A percentile compares a stretch with the other conserved stretches of the same genome.
phyloP scores from a whole-genome alignment of 345 rosid species.

The Toxicodendron radicans region DNA sequence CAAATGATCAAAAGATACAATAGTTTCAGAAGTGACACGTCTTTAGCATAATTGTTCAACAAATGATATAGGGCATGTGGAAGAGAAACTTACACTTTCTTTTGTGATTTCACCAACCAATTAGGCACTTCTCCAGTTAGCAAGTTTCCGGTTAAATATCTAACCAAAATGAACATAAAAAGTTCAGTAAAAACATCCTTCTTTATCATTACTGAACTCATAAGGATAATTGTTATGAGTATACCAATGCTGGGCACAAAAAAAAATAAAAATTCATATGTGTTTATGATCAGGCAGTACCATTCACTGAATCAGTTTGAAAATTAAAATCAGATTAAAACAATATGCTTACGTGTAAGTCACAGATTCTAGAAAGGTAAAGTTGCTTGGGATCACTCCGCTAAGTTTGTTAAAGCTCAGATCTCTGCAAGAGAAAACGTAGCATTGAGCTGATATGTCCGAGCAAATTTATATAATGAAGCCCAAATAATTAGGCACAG shows the following conservation, averaged over 20 bases:
- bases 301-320: too few species aligned
- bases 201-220: too few species aligned
- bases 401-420: constrained; percentile 48
- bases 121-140: constrained; percentile 32
- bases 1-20: too few species aligned
- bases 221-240: too few species aligned
- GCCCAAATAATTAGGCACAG: too few species aligned
- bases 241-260: too few species aligned
- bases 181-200: neutral
- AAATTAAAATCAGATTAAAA: neutral
- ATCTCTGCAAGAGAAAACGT: constrained; percentile 31
- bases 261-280: too few species aligned
- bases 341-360: constrained; percentile 15
- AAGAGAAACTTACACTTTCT: constrained; percentile 11
- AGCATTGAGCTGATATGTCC: neutral
- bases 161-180: neutral
- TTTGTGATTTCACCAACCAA: constrained; percentile 22
- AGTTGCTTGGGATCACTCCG: constrained; percentile 32
- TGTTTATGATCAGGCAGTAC: too few species aligned
- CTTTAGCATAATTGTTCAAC: neutral
- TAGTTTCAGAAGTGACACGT: neutral
- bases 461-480: neutral
- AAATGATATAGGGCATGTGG: neutral
- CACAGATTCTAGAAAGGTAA: neutral
- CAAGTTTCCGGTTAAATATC: constrained; percentile 41